Base-by-base conservation (phyloP, 768 basidiomycete species). In the Arthromyces matolae region DNA sequence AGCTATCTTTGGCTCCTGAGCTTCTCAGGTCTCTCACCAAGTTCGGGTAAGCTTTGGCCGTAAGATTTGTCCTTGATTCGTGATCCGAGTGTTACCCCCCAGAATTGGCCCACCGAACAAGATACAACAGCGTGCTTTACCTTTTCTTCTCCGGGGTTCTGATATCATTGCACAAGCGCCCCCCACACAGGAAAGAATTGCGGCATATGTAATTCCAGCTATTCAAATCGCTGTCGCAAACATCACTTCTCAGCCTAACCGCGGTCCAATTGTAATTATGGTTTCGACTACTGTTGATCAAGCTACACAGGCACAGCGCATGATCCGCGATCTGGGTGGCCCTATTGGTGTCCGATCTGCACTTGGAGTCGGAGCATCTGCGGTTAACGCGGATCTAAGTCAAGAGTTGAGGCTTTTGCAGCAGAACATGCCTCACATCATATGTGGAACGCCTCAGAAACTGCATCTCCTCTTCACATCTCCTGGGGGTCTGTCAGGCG, bases 91-190 rank as follows among this genome's bases (percentile, higher is more conserved):
- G 49, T 47, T 25, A 51, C 20, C 20, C 33, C 47, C 20, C 59
- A 94, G 93, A 33, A 86, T 98, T 52, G 94, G 95, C 1, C 96
- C 96, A 2, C 96, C 96, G 5, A 97, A 97, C 68, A 99, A 99
- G 74, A 96, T 99, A 55, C 96, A 98, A 68, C 93, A 95, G 62
- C 81, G 95, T 39, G 94, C 96, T 36, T 73, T 99, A 41, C 96
- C 96, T 6, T 97, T 97, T 71, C 81, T 99, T 50, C 76, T 98
- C 27, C 81, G 87, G 42, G 94, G 93, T 7, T 82, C 92, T 29
- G 96, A 99, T 59, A 97, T 98, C 61, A 98, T 99, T 60, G 94
- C 95, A 8, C 96, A 99, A 68, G 96, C 95, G 8, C 96, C 96
- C 38, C 94, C 96, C 1, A 98, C 96, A 0, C 95, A 97, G 64